phyloP scores from a whole-genome alignment of 2,329 filamentous ascomycete genomes.

The Gyromitra esculenta region DNA sequence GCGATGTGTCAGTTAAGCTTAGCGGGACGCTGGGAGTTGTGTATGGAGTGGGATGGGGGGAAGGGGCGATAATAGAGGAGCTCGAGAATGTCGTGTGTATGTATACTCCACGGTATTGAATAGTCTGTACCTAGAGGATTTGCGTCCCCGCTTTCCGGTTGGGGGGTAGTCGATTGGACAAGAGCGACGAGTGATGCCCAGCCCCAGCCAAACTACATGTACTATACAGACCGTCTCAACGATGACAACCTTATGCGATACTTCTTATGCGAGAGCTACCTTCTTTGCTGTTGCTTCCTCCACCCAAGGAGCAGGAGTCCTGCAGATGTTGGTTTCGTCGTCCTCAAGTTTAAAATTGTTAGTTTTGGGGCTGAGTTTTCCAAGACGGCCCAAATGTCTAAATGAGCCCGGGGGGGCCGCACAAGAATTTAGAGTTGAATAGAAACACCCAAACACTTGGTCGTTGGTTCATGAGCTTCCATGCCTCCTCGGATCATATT shows the following conservation, averaged over 20 bases:
- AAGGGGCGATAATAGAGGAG: background rate
- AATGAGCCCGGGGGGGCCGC: conserved; percentile 16
- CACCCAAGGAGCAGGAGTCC: background rate
- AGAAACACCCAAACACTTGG: conserved; percentile 43
- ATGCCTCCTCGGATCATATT: conserved; percentile 21
- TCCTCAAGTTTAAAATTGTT: conserved; percentile 1
- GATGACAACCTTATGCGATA: conserved; percentile 27
- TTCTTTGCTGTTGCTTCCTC: background rate
- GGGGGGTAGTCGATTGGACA: conserved; percentile 30
- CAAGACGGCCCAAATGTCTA: conserved; percentile 14
- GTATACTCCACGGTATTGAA: background rate
- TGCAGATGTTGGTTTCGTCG: conserved; percentile 30
- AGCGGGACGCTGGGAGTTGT: conserved; percentile 13
- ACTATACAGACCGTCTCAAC: conserved; percentile 19
- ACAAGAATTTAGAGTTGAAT: conserved; percentile 42
- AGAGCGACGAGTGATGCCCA: conserved; percentile 17
- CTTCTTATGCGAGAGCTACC: conserved; percentile 12
- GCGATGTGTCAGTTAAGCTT: conserved; percentile 45
- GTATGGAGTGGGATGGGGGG: conserved; percentile 25
- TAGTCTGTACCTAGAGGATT: background rate
- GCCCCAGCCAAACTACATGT: conserved; percentile 16
- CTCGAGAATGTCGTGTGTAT: conserved; percentile 22
- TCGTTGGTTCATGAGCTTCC: conserved; percentile 36
- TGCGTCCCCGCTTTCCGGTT: conserved; percentile 39
- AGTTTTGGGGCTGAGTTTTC: conserved; percentile 36